phyloP scores from a whole-genome alignment of 257 asterid species.

The Jasminum sambac region DNA sequence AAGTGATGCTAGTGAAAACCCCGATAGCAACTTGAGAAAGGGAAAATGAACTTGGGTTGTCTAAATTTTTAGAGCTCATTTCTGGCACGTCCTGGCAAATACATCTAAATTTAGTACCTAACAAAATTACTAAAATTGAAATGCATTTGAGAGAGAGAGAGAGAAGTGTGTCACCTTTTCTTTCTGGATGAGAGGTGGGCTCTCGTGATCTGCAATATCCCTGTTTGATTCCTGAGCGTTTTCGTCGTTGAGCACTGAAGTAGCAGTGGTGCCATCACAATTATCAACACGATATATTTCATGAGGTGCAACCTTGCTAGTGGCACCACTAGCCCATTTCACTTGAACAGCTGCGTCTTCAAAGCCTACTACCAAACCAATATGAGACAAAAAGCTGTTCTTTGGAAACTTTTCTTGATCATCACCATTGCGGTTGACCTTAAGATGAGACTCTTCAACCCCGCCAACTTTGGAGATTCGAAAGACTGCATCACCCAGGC shows the following conservation, averaged over 20 bases:
- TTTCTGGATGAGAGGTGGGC: constrained; percentile 35
- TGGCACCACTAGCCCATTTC: constrained; percentile 83
- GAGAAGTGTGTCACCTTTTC: constrained; percentile 43
- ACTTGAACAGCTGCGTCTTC: constrained; percentile 63
- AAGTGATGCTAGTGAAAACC: constrained; percentile 48
- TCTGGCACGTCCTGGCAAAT: constrained; percentile 48
- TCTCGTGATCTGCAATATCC: constrained; percentile 39
- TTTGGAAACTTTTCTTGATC: constrained; percentile 28
- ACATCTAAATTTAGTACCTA: constrained; percentile 19
- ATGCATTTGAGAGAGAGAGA: background rate
- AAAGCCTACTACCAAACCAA: constrained; percentile 71
- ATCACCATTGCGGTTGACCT: constrained; percentile 24
- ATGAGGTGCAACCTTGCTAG: constrained; percentile 66
- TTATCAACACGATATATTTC: constrained; percentile 71
- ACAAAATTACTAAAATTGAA: background rate
- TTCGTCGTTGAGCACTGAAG: constrained; percentile 34
- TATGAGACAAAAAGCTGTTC: constrained; percentile 41
- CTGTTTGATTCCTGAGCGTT: constrained; percentile 41
- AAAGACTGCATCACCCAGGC: constrained; percentile 66
- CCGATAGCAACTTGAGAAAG: constrained; percentile 62
- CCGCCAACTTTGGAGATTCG: constrained; percentile 28
- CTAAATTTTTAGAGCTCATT: constrained; percentile 28
- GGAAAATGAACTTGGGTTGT: constrained; percentile 44
- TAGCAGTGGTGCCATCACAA: constrained; percentile 45
- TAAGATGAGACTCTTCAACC: constrained; percentile 25